Evolutionary conservation across 768 basidiomycete genomes (phyloP), one percentile per base, ranked within the genome.

Genomic region (Tylopilus subfusipes): DNA sequence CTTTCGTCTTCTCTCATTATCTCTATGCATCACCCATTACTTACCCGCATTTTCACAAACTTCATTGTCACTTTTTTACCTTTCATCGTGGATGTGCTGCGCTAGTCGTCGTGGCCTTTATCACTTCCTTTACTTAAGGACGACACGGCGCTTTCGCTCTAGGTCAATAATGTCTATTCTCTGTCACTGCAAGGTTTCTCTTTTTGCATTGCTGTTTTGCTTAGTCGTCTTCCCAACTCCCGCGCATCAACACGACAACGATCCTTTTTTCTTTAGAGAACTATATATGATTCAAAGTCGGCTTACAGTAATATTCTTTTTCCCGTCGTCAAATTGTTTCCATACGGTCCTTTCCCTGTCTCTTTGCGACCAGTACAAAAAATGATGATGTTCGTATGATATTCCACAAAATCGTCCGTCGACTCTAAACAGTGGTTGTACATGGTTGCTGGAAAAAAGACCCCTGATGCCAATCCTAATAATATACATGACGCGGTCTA

Each of bases 161-260:
- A 40, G 59, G 64, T 70, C 59, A 38, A 50, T 70, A 64, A 72
- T 66, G 55, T 63, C 56, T 43, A 52, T 51, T 52, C 42, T 58
- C 64, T 58, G 58, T 70, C 64, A 51, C 55, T 64, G 61, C 62
- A 50, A 42, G 47, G n/a, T 60, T 36, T 18, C 16, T 18, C 18
- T 36, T 36, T 38, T 7, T 72, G 62, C 70, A 69, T 69, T 56
- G 59, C 65, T 69, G 69, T 66, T 65, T 58, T 60, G 57, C 51
- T 61, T 47, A 50, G 56, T 56, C 56, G 51, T 57, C 57, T 46
- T 21, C 27, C 18, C 36, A 38, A 1, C 30, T 10, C 5, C 52
- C 42, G 30, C 54, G 45, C 67, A 70, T 56, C 31, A 53, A 57
- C 60, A 63, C 58, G 25, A 64, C 59, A 58, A 64, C 65, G 30